A percentile compares a stretch with the other conserved stretches of the same genome.
These are phyloP conservation scores for Fusarium poae DNA, from an alignment of 2,329 filamentous ascomycete species.

Conservation along the genomic window DNA sequence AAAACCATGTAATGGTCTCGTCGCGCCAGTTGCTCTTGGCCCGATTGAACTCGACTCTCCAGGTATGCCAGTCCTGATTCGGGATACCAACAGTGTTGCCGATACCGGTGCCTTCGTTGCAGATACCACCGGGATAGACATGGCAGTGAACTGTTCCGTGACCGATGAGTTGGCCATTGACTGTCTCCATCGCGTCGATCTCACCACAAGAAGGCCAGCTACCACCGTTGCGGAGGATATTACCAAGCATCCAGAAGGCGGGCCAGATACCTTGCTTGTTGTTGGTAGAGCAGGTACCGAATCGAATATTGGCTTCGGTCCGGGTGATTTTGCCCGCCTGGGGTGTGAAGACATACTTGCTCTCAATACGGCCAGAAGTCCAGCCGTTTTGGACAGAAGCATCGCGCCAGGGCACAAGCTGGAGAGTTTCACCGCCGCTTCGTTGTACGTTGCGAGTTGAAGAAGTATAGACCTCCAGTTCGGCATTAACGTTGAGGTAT, in stretches of 20 bases:
- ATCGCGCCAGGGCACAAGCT: conserved; percentile 62
- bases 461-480: conserved; percentile 61
- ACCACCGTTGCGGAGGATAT: conserved; percentile 38
- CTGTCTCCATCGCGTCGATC: conserved; percentile 39
- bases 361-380: conserved; percentile 65
- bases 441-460: conserved; percentile 62
- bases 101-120: conserved; percentile 63
- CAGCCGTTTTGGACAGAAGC: conserved; percentile 53
- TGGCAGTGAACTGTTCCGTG: conserved; percentile 42
- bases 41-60: conserved; percentile 63
- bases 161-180: conserved; percentile 37
- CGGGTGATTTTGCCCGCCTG: conserved; percentile 56
- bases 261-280: conserved; percentile 60
- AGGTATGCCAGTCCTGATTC: conserved; percentile 60
- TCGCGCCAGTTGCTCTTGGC: conserved; percentile 57
- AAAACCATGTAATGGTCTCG: conserved; percentile 64
- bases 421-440: conserved; percentile 63
- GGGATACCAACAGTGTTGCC: conserved; percentile 40
- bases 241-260: conserved; percentile 47
- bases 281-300: conserved; percentile 52
- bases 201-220: conserved; percentile 45
- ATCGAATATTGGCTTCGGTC: conserved; percentile 62
- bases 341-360: conserved; percentile 61
- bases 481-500: conserved; percentile 60
- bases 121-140: conserved; percentile 57